These are phyloP conservation scores for Leucocoprinus birnbaumii DNA, from an alignment of 768 basidiomycete genomes.

Conservation along the genomic window DNA sequence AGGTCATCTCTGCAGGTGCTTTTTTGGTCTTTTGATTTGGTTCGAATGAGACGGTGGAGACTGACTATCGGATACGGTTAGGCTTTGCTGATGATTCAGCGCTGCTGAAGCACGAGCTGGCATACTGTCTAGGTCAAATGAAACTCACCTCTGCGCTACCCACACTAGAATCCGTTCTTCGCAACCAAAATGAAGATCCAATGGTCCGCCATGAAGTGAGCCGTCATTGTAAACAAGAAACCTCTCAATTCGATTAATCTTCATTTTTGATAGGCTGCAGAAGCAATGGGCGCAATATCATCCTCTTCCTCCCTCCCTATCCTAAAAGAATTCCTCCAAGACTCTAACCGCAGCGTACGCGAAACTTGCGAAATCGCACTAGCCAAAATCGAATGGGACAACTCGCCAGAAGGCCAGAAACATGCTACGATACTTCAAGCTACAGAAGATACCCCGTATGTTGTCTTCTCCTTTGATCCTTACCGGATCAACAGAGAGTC, in stretches of 20 bases:
- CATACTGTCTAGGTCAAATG: slow-evolving; percentile 96
- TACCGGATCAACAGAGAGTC: background rate
- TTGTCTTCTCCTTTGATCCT: slow-evolving; percentile 1
- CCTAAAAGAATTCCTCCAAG: slow-evolving; percentile 66
- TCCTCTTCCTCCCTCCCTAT: slow-evolving; percentile 60
- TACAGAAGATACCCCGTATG: slow-evolving; percentile 35
- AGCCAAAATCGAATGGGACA: slow-evolving; percentile 92
- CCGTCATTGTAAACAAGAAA: no score
- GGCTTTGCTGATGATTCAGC: slow-evolving; percentile 87
- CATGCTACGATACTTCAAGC: slow-evolving; percentile 26
- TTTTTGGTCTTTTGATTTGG: no score
- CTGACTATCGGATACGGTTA: slow-evolving; percentile 24
- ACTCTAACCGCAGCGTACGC: slow-evolving; percentile 72
- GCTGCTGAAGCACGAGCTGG: slow-evolving; percentile 93
- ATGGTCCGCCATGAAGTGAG: slow-evolving; percentile 97
- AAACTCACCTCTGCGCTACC: slow-evolving; percentile 71
- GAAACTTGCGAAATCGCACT: slow-evolving; percentile 99
- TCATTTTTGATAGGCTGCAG: slow-evolving; percentile 74
- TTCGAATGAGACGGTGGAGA: no score
- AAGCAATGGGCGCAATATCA: slow-evolving; percentile 96
- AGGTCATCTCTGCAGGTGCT: slow-evolving; percentile 82
- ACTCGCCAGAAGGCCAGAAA: slow-evolving; percentile 65
- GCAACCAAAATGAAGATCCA: slow-evolving; percentile 70
- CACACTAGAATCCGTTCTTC: slow-evolving; percentile 72
- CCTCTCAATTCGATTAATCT: slow-evolving; percentile 7